These are phyloP conservation scores for Perkinsus chesapeaki DNA, from an alignment of 169 alveolate genomes.

Conservation along the genomic window DNA sequence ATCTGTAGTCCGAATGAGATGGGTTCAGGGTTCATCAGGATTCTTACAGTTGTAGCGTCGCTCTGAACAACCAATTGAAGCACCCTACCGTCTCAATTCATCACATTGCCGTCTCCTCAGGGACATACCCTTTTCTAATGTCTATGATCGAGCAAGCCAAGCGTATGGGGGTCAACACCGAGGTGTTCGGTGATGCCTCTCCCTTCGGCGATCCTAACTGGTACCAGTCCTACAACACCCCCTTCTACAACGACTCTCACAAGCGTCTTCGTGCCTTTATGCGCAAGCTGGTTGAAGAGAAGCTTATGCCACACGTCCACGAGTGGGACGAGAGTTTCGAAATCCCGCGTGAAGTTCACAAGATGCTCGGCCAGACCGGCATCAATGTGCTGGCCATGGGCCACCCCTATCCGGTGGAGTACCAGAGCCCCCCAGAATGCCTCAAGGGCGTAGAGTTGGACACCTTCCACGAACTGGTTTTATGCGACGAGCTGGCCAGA, in stretches of 20 bases:
- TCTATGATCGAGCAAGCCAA: neutral
- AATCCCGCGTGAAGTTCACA: neutral
- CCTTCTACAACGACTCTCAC: conserved; percentile 17
- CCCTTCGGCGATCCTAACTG: conserved; percentile 17
- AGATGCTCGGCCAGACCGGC: neutral
- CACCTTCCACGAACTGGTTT: conserved; percentile 36
- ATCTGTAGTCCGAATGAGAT: too few species aligned
- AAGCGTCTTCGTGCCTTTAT: neutral
- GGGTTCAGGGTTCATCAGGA: too few species aligned
- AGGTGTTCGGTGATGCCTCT: conserved; percentile 15
- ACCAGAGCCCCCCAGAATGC: neutral
- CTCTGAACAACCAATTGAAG: too few species aligned
- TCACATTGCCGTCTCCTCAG: too few species aligned
- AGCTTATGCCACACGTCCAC: conserved; percentile 6
- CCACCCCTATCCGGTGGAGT: neutral
- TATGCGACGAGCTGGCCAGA: conserved; percentile 36
- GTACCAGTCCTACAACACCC: conserved; percentile 13
- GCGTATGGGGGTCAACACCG: neutral
- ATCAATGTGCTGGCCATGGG: neutral
- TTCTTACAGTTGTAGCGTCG: too few species aligned
- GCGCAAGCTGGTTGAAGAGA: conserved; percentile 8
- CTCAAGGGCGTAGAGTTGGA: conserved; percentile 6
- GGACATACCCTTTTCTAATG: neutral
- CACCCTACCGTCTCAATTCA: too few species aligned
- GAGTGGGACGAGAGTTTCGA: conserved; percentile 13